Evolutionary conservation across 345 rosid species (phyloP), one percentile per base, ranked within the genome.

Genomic region (Lumnitzera littorea): DNA sequence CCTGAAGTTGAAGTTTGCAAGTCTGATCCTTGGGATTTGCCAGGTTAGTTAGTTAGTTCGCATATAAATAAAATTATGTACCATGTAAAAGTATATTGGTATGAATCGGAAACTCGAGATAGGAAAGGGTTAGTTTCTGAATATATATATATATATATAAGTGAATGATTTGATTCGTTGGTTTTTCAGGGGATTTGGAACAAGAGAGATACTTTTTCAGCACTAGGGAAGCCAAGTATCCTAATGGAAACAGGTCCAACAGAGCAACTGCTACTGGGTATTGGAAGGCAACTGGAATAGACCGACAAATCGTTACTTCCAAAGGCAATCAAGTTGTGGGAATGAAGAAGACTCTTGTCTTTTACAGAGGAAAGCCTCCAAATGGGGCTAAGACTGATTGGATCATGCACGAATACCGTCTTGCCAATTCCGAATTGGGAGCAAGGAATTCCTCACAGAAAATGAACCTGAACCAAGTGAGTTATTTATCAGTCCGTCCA

Each of bases 351-450:
- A 94, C 99, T 41, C 91, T 94, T n/a, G 99, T 94, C 53, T 94
- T 94, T 55, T 94, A 88, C 63, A 80, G 83, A 74, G 99, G 99
- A 47, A 94, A 90, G 61, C 91, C 96, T 13, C 96, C 97, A 3
- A 80, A 73, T 51, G 99, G 97, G 12, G 46, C 80, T 0, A 86
- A 92, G 69, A 90, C 99, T 53, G 89, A 94, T 31, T 94, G 99
- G 99, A 76, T 94, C 75, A 94, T 94, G 99, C 99, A 94, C 13
- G 99, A 94, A 55, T 94, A 94, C 58, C 95, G 97, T 16, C 95
- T 94, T 29, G 62, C 58, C 24, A 41, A 27, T 54, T 17, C 76
- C 12, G 66, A 57, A 13, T 60, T 64, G 10, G 4, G 63, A 23
- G 53, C 69, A 63, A 17, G 62, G 60, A 67, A 60, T 64, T 29